Evolutionary conservation across 2,329 filamentous ascomycete species (phyloP).

Genomic region (Colletotrichum trifolii): DNA sequence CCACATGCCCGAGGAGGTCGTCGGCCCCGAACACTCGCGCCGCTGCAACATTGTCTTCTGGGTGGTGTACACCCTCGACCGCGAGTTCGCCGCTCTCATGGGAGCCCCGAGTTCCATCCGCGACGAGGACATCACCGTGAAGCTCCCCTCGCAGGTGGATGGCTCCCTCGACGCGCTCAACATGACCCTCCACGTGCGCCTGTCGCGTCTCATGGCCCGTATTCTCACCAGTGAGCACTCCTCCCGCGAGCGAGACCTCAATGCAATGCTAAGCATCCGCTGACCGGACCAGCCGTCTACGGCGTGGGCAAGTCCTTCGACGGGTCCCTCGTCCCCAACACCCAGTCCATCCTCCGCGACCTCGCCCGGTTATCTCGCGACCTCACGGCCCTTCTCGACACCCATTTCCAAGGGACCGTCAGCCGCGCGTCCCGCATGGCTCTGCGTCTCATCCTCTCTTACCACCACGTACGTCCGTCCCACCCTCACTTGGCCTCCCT

Average conservation of each 20-base stretch:
- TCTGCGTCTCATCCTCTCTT: conserved; percentile 37
- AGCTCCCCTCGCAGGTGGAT: conserved; percentile 32
- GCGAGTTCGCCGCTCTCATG: conserved; percentile 35
- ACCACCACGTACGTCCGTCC: conserved; percentile 38
- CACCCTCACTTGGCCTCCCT: fast-evolving
- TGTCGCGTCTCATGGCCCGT: conserved; percentile 35
- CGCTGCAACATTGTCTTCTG: conserved; percentile 38
- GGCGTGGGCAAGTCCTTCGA: conserved; percentile 37
- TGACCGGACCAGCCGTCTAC: conserved; percentile 27
- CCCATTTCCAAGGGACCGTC: conserved; percentile 35
- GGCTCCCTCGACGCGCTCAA: conserved; percentile 34
- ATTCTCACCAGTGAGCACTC: conserved; percentile 30
- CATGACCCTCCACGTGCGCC: conserved; percentile 35
- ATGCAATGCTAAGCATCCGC: not conserved
- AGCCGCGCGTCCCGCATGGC: conserved; percentile 37
- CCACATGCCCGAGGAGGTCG: conserved; percentile 36
- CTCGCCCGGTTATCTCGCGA: conserved; percentile 33
- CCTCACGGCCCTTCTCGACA: conserved; percentile 31
- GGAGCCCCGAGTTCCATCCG: conserved; percentile 36
- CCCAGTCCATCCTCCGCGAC: conserved; percentile 34
- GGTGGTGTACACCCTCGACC: conserved; percentile 36
- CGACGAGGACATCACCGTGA: conserved; percentile 37
- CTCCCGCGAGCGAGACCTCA: no score
- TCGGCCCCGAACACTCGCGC: conserved; percentile 31
- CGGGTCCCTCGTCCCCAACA: conserved; percentile 34